These are phyloP conservation scores for Phaeosphaeriaceae sp. DNA, from an alignment of 2,329 filamentous ascomycete genomes.

Conservation along the genomic window DNA sequence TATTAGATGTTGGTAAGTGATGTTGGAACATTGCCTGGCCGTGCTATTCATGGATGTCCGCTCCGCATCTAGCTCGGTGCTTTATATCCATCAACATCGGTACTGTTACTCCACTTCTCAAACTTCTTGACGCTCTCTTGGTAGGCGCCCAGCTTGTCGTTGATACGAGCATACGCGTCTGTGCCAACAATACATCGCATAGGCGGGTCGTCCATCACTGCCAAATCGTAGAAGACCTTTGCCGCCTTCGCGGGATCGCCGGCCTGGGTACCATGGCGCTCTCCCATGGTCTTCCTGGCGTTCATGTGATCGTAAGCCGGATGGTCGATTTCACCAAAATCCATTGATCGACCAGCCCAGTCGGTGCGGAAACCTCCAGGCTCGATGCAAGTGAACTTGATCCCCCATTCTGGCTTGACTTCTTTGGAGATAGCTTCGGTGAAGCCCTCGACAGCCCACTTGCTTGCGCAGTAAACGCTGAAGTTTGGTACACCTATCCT, in stretches of 20 bases:
- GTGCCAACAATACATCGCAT: constrained; percentile 62
- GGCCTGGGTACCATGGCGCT: constrained; percentile 54
- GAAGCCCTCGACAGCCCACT: constrained; percentile 60
- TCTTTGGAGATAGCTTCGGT: constrained; percentile 54
- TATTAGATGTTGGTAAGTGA: background rate
- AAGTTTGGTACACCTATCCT: constrained; percentile 46
- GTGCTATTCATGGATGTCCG: background rate
- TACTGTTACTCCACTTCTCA: constrained; percentile 59
- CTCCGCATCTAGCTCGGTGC: constrained; percentile 21
- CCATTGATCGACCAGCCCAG: constrained; percentile 57
- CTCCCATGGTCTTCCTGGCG: constrained; percentile 50
- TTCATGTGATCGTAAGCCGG: constrained; percentile 60
- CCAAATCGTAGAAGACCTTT: constrained; percentile 63
- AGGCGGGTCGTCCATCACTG: constrained; percentile 61
- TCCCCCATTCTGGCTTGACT: constrained; percentile 57
- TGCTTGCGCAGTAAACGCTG: constrained; percentile 51
- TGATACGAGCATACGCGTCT: constrained; percentile 60
- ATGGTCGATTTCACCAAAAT: constrained; percentile 54
- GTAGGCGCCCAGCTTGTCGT: constrained; percentile 60
- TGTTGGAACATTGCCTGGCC: background rate
- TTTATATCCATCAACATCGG: constrained; percentile 54
- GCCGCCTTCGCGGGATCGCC: constrained; percentile 62
- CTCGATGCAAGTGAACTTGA: constrained; percentile 56
- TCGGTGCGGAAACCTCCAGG: constrained; percentile 58
- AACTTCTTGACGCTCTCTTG: constrained; percentile 59